Conservation (phyloP, 257 asterid species). For the Perilla frutescens region DNA sequence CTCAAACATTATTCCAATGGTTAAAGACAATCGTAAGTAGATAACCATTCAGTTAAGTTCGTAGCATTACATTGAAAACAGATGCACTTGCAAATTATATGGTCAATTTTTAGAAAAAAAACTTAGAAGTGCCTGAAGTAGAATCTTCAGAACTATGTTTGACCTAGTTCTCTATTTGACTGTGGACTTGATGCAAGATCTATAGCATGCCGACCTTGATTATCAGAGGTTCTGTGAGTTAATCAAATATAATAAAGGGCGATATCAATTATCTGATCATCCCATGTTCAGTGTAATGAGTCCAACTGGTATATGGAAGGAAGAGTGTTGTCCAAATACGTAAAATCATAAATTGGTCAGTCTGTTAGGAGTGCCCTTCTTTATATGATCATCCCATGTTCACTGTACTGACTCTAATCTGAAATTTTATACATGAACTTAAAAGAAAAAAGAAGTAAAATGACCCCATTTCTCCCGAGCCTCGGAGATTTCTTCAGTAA, state of each 20-base stretch:
- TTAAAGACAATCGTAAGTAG: conserved; percentile 68
- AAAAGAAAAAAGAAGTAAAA: not conserved
- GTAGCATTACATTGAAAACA: conserved; percentile 8
- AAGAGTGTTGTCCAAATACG: not conserved
- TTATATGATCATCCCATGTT: too few relatives aligned
- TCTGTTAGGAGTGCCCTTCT: too few relatives aligned
- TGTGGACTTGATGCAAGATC: conserved; percentile 1
- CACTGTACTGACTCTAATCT: too few relatives aligned
- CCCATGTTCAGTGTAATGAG: not conserved
- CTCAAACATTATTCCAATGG: conserved; percentile 76
- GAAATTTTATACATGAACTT: not conserved
- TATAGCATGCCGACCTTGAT: conserved; percentile 13
- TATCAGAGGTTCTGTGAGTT: not conserved
- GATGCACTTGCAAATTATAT: conserved; percentile 2
- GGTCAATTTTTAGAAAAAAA: not conserved
- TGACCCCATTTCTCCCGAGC: not conserved
- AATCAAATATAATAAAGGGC: not conserved
- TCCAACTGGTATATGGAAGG: not conserved
- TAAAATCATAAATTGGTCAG: too few relatives aligned
- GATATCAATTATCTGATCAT: conserved; percentile 3
- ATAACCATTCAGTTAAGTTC: not conserved
- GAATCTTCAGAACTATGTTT: conserved; percentile 11
- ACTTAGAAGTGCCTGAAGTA: conserved; percentile 16
- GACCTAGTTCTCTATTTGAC: conserved; percentile 5
- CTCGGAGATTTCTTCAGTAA: not conserved